These are phyloP conservation scores for Penicillium palitans DNA, from an alignment of 2,329 filamentous ascomycete species.

Conservation along the genomic window DNA sequence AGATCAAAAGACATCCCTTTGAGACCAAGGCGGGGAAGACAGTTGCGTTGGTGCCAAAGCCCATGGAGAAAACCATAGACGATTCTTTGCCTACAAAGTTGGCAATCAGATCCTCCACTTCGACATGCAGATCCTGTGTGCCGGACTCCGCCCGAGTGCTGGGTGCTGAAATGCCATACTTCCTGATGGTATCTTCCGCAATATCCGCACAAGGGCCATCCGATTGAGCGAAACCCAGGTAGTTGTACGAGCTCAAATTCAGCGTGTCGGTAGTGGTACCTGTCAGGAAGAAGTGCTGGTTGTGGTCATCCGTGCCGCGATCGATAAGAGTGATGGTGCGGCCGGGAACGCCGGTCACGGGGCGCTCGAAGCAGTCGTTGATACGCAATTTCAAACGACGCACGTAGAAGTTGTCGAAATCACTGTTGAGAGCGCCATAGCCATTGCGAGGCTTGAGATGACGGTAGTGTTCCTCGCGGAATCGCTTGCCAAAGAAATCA, in stretches of 20 bases:
- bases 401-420: conserved; percentile 99
- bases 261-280: conserved; percentile 91
- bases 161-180: conserved; percentile 78
- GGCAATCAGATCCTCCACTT: conserved; percentile 88
- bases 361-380: conserved; percentile 93
- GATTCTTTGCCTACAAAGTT: conserved; percentile 91
- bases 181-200: conserved; percentile 80
- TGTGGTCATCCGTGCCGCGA: conserved; percentile 86
- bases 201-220: conserved; percentile 94
- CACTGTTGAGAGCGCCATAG: conserved; percentile 92
- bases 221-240: conserved; percentile 96
- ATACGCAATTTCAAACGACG: conserved; percentile 89
- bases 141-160: conserved; percentile 82
- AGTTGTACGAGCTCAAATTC: conserved; percentile 99
- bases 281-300: conserved; percentile 82
- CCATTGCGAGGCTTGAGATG: conserved; percentile 81
- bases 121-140: conserved; percentile 80
- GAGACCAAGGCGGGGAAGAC: conserved; percentile 89
- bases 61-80: conserved; percentile 98
- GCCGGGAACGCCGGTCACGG: conserved; percentile 89
- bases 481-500: conserved; percentile 97
- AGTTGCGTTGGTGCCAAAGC: conserved; percentile 92
- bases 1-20: conserved; percentile 92
- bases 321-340: conserved; percentile 92
- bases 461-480: conserved; percentile 82